Evolutionary conservation across 2,329 filamentous ascomycete species (phyloP).

Genomic region (Elsinoe necatrix): DNA sequence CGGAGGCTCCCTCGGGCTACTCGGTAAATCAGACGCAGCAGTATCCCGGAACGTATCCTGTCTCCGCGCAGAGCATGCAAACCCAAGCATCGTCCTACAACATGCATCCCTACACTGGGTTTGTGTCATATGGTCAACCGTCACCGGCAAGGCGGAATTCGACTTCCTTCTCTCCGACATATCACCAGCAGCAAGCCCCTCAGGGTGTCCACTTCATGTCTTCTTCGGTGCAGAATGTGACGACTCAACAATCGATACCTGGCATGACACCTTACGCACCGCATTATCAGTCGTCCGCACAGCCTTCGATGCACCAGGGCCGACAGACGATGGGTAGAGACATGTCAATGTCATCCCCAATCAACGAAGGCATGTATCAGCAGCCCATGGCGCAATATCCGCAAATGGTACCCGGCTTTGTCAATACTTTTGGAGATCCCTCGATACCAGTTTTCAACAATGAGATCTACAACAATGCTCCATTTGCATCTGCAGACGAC

Average conservation of each 20-base stretch:
- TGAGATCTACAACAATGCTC: slow-evolving; percentile 75
- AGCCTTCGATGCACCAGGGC: background rate
- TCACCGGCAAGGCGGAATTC: background rate
- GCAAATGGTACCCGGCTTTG: background rate
- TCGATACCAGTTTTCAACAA: slow-evolving; percentile 81
- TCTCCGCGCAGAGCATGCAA: background rate
- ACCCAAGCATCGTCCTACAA: background rate
- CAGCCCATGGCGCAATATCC: background rate
- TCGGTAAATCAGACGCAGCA: background rate
- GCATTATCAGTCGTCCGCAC: background rate
- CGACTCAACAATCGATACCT: background rate
- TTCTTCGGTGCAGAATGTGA: background rate
- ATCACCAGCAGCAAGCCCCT: slow-evolving; percentile 3
- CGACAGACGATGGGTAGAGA: background rate
- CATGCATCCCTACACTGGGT: background rate
- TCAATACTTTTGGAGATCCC: slow-evolving; percentile 33
- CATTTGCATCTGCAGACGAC: slow-evolving; percentile 80
- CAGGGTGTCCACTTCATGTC: slow-evolving; percentile 1
- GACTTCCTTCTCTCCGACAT: slow-evolving; percentile 3
- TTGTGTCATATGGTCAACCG: background rate
- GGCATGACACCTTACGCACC: slow-evolving; percentile 7
- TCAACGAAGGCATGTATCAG: slow-evolving; percentile 9
- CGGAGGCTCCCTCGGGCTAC: background rate
- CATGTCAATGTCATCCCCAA: background rate
- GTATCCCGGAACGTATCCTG: background rate